phyloP scores from a whole-genome alignment of 805 yeast genomes.

The Metschnikowia dekortorum region DNA sequence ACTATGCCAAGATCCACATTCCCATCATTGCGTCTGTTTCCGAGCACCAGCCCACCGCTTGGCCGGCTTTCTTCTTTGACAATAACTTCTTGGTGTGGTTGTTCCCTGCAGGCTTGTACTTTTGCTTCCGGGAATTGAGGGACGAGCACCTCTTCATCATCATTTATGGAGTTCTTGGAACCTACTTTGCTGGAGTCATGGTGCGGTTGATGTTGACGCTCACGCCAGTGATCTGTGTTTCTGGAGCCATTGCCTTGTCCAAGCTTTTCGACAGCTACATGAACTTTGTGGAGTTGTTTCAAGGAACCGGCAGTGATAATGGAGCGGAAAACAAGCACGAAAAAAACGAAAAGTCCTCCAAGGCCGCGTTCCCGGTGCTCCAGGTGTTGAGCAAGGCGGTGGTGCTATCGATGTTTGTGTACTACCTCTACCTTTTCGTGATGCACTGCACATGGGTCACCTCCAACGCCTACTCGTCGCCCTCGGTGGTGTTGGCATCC shows the following conservation, averaged over 20 bases:
- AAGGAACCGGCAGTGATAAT: background rate
- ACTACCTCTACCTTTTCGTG: conserved; percentile 77
- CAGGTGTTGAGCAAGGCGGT: conserved; percentile 51
- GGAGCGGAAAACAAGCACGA: background rate
- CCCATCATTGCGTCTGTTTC: conserved; percentile 98
- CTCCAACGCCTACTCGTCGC: conserved; percentile 91
- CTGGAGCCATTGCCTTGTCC: conserved; percentile 85
- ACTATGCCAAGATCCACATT: conserved; percentile 94
- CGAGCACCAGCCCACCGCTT: conserved; percentile 99
- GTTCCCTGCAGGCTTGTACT: conserved; percentile 95
- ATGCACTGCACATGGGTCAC: conserved; percentile 98
- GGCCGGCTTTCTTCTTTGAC: conserved; percentile 98
- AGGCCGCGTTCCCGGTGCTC: conserved; percentile 20
- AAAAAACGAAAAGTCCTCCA: background rate
- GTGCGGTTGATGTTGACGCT: conserved; percentile 94
- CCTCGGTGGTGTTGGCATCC: conserved; percentile 92
- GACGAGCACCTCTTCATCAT: conserved; percentile 92
- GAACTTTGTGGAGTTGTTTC: conserved; percentile 48
- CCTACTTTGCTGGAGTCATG: conserved; percentile 99
- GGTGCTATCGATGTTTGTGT: conserved; percentile 64
- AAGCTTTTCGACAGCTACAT: conserved; percentile 78
- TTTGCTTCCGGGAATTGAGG: conserved; percentile 81
- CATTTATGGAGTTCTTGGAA: conserved; percentile 87
- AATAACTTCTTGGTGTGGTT: conserved; percentile 91
- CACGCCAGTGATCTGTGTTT: conserved; percentile 93